These are phyloP conservation scores for Castanea sativa DNA, from an alignment of 306 rosid species.

Conservation along the genomic window DNA sequence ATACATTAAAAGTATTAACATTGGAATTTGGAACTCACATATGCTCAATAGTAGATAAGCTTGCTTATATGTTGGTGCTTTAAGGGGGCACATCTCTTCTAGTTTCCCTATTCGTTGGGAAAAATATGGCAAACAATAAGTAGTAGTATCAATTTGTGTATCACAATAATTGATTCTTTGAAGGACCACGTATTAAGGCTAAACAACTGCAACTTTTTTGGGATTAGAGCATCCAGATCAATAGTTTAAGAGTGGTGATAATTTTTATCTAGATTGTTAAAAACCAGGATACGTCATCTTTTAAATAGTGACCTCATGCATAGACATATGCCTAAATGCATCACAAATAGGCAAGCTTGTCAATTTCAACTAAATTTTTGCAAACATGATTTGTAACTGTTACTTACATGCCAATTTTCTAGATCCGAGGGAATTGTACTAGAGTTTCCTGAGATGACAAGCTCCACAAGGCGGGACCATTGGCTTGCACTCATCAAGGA, in stretches of 20 bases:
- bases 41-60: constrained; percentile 1
- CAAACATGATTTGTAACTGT: background rate
- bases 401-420: background rate
- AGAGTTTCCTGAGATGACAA: constrained; percentile 91
- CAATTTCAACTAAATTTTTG: background rate
- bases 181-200: too few relatives aligned
- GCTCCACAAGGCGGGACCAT: constrained; percentile 92
- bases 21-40: background rate
- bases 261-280: too few relatives aligned
- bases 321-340: background rate
- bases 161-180: too few relatives aligned
- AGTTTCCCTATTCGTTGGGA: background rate
- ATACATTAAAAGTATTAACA: background rate
- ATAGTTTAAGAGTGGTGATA: too few relatives aligned
- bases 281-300: background rate
- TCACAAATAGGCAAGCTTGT: background rate
- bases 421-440: constrained; percentile 46
- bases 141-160: too few relatives aligned
- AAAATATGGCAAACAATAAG: background rate
- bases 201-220: too few relatives aligned
- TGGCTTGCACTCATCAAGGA: constrained; percentile 87
- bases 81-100: background rate
- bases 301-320: background rate
- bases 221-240: too few relatives aligned
- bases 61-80: background rate